A percentile compares a stretch with the other conserved stretches of the same genome.
These are phyloP conservation scores for Candida hispaniensis DNA, from an alignment of 805 yeast species.

Conservation along the genomic window DNA sequence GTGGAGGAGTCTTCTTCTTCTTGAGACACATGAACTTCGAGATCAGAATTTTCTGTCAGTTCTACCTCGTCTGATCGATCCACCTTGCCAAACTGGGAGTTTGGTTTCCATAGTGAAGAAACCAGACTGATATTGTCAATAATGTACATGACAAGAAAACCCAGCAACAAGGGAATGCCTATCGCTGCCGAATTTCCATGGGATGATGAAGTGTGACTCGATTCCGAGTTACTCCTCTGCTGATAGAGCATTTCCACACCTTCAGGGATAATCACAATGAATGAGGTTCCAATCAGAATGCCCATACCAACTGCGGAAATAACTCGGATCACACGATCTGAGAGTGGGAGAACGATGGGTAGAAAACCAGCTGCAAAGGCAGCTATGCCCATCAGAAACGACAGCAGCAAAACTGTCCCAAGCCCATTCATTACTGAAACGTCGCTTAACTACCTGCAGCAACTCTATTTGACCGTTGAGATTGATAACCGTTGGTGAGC, in stretches of 20 bases:
- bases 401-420: constrained; percentile 17
- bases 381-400: constrained; percentile 20
- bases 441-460: no score
- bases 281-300: constrained; percentile 47
- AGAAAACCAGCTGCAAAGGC: constrained; percentile 22
- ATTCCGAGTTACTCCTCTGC: no score
- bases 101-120: constrained; percentile 1
- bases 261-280: constrained; percentile 54
- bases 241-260: constrained; percentile 42
- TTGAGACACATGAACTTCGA: no score
- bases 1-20: no score
- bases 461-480: no score
- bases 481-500: no score
- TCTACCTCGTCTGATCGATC: no score
- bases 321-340: constrained; percentile 25
- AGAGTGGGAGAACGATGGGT: constrained; percentile 19
- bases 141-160: constrained; percentile 44
- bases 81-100: neutral
- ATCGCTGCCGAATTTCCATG: constrained; percentile 25
- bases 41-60: no score
- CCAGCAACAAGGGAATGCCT: constrained; percentile 42
- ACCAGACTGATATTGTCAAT: constrained; percentile 35
- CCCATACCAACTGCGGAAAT: constrained; percentile 50
- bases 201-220: constrained; percentile 16
- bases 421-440: constrained; percentile 13